phyloP scores from a whole-genome alignment of 345 rosid species.

The Rhizophora apiculata region DNA sequence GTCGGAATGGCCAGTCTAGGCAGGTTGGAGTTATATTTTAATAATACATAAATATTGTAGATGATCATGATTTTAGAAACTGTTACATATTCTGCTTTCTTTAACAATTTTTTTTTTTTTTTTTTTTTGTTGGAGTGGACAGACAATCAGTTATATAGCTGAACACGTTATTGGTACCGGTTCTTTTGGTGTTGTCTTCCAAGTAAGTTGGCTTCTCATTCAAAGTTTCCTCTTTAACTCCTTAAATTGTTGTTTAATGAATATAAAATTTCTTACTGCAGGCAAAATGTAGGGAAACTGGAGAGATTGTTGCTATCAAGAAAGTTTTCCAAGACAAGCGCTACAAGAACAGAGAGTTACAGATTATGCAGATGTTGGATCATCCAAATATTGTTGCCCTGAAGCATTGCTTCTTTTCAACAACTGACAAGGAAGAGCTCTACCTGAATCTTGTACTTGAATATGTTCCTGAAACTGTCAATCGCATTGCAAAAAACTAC shows the following conservation, averaged over 20 bases:
- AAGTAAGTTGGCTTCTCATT: constrained; percentile 49
- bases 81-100: constrained; percentile 9
- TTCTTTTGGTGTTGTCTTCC: constrained; percentile 90
- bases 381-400: constrained; percentile 90
- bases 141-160: constrained; percentile 85
- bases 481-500: constrained; percentile 74
- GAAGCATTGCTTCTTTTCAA: constrained; percentile 88
- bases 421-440: constrained; percentile 90
- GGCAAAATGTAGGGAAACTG: constrained; percentile 98
- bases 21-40: constrained; percentile 47
- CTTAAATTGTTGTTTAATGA: constrained; percentile 4
- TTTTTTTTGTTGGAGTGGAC: constrained; percentile 30
- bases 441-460: constrained; percentile 96
- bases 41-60: not conserved
- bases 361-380: constrained; percentile 86
- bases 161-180: constrained; percentile 98
- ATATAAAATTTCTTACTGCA: constrained; percentile 32
- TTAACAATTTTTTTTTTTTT: not conserved
- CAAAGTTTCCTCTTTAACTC: constrained; percentile 10
- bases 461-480: constrained; percentile 88
- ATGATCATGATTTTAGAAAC: constrained; percentile 1
- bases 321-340: constrained; percentile 98
- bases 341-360: constrained; percentile 92
- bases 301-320: constrained; percentile 91
- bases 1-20: constrained; percentile 86